These are phyloP conservation scores for Falciphora oryzae DNA, from an alignment of 2,329 filamentous ascomycete genomes.

Conservation along the genomic window DNA sequence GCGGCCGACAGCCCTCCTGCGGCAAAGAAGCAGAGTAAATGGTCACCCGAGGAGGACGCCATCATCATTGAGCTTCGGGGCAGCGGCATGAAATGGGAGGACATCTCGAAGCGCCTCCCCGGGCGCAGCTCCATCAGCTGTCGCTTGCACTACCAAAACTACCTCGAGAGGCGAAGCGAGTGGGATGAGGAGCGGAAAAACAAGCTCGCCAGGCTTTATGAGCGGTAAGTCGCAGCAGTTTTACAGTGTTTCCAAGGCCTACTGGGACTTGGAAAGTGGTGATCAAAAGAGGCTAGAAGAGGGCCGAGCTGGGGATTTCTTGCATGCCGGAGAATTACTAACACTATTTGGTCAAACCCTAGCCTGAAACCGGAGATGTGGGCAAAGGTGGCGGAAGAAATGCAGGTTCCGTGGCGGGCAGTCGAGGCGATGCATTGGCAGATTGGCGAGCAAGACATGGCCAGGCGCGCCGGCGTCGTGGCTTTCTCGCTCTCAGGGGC, in stretches of 20 bases:
- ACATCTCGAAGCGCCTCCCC: constrained; percentile 86
- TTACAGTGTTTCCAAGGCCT: neutral
- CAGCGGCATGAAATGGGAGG: constrained; percentile 96
- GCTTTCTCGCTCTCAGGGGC: constrained; percentile 62
- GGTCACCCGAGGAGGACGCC: constrained; percentile 90
- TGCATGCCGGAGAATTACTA: neutral
- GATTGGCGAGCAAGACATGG: constrained; percentile 90
- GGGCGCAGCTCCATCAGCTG: constrained; percentile 93
- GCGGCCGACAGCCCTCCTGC: constrained; percentile 51
- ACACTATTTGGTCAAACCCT: neutral
- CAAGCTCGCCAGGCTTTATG: constrained; percentile 88
- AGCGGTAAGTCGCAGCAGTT: constrained; percentile 62
- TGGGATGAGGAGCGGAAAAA: constrained; percentile 99
- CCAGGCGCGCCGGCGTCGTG: constrained; percentile 79
- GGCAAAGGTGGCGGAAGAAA: constrained; percentile 90
- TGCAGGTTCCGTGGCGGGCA: constrained; percentile 90
- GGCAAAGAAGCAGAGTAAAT: constrained; percentile 93
- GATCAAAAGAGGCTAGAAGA: neutral
- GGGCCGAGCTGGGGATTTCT: neutral
- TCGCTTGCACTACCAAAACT: constrained; percentile 93
- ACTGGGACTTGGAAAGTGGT: neutral
- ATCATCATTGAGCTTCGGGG: constrained; percentile 87
- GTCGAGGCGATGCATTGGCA: constrained; percentile 99
- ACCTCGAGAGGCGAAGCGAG: constrained; percentile 84
- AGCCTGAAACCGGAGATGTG: constrained; percentile 99